Percentiles rank a stretch among this genome's conserved stretches.
These are phyloP conservation scores for Huntiella abstrusa DNA, from an alignment of 2,329 filamentous ascomycete genomes.

Conservation along the genomic window DNA sequence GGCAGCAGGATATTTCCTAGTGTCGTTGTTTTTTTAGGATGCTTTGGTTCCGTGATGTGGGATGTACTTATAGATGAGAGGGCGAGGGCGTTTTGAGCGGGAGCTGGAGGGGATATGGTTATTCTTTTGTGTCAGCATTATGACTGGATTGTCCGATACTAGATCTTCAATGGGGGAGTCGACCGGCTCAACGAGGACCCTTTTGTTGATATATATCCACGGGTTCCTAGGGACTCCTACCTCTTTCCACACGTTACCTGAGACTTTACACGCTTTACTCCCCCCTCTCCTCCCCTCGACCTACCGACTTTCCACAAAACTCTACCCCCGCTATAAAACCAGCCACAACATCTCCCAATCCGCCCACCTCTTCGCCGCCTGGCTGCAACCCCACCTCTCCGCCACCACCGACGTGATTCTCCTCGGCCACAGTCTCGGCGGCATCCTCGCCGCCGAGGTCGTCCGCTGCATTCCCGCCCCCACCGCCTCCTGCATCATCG, in stretches of 20 bases:
- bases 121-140: no score
- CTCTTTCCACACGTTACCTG: constrained; percentile 74
- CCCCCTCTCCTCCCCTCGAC: constrained; percentile 47
- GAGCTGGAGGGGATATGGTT: no score
- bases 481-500: constrained; percentile 31
- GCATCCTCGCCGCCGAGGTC: constrained; percentile 63
- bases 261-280: constrained; percentile 63
- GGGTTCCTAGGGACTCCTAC: constrained; percentile 80
- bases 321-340: constrained; percentile 65
- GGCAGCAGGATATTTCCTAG: no score
- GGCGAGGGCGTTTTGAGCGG: no score
- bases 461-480: constrained; percentile 17
- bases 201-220: constrained; percentile 72
- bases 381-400: constrained; percentile 62
- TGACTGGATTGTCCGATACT: no score
- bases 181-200: constrained; percentile 9
- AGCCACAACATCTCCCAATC: constrained; percentile 47
- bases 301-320: constrained; percentile 71
- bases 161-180: no score
- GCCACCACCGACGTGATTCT: constrained; percentile 60
- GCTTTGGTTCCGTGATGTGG: no score
- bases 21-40: no score
- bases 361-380: constrained; percentile 64
- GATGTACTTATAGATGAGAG: no score
- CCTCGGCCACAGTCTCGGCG: constrained; percentile 80